Conservation (phyloP, 1,139 yeast species). For the Blastobotrys raffinosifermentans region DNA sequence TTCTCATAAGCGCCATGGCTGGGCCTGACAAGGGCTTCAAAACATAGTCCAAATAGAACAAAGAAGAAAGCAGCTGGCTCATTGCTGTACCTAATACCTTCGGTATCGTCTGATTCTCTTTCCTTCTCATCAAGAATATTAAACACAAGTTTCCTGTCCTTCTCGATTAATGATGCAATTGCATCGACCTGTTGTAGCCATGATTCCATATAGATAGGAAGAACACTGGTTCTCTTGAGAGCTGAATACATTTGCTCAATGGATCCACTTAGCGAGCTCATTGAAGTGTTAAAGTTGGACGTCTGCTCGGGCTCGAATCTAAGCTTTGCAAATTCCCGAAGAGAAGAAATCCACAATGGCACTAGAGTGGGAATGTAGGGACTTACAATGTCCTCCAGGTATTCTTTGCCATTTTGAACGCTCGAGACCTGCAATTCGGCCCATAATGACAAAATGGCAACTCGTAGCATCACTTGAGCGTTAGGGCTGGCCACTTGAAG, state of each 20-base stretch:
- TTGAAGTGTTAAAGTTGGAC: constrained; percentile 21
- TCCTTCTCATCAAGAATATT: constrained; percentile 38
- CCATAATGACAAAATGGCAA: constrained; percentile 83
- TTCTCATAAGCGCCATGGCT: constrained; percentile 21
- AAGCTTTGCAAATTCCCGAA: constrained; percentile 67
- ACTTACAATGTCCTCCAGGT: constrained; percentile 43
- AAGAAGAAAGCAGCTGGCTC: constrained; percentile 74
- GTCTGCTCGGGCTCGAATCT: constrained; percentile 52
- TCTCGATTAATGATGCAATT: constrained; percentile 58
- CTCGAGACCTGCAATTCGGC: constrained; percentile 62
- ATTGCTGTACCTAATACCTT: constrained; percentile 33
- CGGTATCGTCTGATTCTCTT: constrained; percentile 15
- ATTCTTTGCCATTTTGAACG: constrained; percentile 32
- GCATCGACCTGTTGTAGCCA: constrained; percentile 83
- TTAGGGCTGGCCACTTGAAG: constrained; percentile 33
- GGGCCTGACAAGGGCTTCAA: constrained; percentile 58
- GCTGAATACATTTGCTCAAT: constrained; percentile 33
- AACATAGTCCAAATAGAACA: constrained; percentile 76
- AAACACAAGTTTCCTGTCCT: constrained; percentile 41
- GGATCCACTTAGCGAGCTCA: constrained; percentile 23
- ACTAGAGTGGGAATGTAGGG: constrained; percentile 57
- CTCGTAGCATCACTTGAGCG: constrained; percentile 53
- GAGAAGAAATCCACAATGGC: constrained; percentile 72
- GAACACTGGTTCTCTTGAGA: constrained; percentile 27
- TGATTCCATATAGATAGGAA: constrained; percentile 53